Conservation (phyloP, 1,284 basidiomycete genomes). For the Porogramme epimiltina region DNA sequence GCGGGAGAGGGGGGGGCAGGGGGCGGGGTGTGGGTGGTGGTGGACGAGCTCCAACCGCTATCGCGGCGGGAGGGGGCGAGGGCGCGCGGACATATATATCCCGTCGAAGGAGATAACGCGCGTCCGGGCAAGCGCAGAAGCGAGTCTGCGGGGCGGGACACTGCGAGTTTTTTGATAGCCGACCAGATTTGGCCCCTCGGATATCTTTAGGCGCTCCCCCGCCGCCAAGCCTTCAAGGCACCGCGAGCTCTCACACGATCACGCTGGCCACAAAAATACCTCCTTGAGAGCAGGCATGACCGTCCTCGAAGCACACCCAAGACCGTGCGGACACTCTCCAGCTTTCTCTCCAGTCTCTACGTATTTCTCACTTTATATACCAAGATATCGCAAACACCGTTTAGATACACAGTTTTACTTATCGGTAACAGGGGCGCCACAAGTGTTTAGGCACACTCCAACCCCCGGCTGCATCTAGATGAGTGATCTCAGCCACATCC, state of each 20-base stretch:
- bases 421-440: too few relatives aligned
- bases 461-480: too few relatives aligned
- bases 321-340: too few relatives aligned
- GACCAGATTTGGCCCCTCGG: neutral
- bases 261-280: neutral
- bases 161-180: neutral
- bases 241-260: neutral
- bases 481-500: too few relatives aligned
- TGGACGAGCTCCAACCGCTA: conserved; percentile 8
- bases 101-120: conserved; percentile 8
- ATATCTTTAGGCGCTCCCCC: neutral
- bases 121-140: neutral
- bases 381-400: too few relatives aligned
- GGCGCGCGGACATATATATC: neutral
- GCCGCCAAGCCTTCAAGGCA: neutral
- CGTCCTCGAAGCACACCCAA: neutral
- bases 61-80: conserved; percentile 4
- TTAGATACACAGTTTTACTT: too few relatives aligned
- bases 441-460: too few relatives aligned
- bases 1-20: too few relatives aligned
- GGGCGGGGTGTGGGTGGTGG: too few relatives aligned
- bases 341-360: too few relatives aligned
- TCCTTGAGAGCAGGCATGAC: neutral
- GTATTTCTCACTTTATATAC: too few relatives aligned
- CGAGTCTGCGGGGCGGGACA: conserved; percentile 7